A percentile compares a stretch with the other conserved stretches of the same genome.
Conservation (phyloP, 805 yeast genomes). For the Kluyveromyces wickerhamii region DNA sequence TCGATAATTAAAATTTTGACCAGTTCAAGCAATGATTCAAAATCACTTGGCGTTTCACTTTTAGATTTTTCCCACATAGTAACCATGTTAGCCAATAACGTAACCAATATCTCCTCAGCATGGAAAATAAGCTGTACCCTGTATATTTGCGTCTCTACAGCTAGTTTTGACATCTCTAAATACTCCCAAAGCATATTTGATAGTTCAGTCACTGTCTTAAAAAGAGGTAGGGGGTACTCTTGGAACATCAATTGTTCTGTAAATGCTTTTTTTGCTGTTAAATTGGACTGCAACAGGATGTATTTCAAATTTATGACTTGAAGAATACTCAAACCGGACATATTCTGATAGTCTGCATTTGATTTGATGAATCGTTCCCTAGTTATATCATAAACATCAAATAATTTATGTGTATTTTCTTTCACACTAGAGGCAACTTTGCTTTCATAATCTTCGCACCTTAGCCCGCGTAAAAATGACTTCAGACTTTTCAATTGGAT, state of each 20-base stretch:
- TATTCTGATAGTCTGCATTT: slow-evolving; percentile 9
- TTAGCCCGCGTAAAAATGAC: slow-evolving; percentile 9
- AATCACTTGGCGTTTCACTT: slow-evolving; percentile 40
- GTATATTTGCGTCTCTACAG: not conserved
- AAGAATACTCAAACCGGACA: slow-evolving; percentile 26
- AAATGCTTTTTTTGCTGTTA: slow-evolving; percentile 52
- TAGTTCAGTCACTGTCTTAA: slow-evolving; percentile 29
- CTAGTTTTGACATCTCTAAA: slow-evolving; percentile 26
- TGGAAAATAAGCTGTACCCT: slow-evolving; percentile 23
- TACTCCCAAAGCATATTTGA: slow-evolving; percentile 24
- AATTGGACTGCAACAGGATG: slow-evolving; percentile 49
- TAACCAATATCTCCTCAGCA: slow-evolving; percentile 44
- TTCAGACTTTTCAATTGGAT: slow-evolving; percentile 6
- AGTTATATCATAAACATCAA: slow-evolving; percentile 7
- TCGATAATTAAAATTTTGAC: slow-evolving; percentile 6
- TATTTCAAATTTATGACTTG: slow-evolving; percentile 46
- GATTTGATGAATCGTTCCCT: slow-evolving; percentile 6
- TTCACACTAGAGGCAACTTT: slow-evolving; percentile 8
- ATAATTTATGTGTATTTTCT: slow-evolving; percentile 10
- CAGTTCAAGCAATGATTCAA: slow-evolving; percentile 42
- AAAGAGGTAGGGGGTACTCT: slow-evolving; percentile 43
- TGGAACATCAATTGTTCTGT: slow-evolving; percentile 62
- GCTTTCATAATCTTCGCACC: slow-evolving; percentile 12
- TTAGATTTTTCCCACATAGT: slow-evolving; percentile 56
- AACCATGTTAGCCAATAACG: slow-evolving; percentile 49